Evolutionary conservation across 208 protist species (phyloP).

Genomic region (Trichomonas vaginalis): DNA sequence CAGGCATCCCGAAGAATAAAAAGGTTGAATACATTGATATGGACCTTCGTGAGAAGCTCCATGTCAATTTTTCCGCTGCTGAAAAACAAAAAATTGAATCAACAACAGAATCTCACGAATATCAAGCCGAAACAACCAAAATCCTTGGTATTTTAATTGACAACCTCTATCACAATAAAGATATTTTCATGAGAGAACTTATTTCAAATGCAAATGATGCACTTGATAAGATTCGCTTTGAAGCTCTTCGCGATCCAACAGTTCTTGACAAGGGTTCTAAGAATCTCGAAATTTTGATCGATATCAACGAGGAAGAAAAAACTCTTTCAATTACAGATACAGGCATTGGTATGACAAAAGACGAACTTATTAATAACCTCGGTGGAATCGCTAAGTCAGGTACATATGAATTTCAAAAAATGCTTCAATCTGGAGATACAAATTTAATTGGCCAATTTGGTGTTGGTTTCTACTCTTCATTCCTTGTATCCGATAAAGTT

Average conservation of each 20-base stretch:
- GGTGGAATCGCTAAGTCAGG: conserved; percentile 96
- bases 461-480: conserved; percentile 99
- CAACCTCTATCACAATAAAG: conserved; percentile 95
- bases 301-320: conserved; percentile 52
- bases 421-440: conserved; percentile 49
- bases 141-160: conserved; percentile 96
- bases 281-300: conserved; percentile 33
- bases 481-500: conserved; percentile 92
- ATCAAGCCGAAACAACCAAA: conserved; percentile 62
- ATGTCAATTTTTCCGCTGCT: not conserved
- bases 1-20: not conserved
- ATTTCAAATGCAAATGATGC: conserved; percentile 98
- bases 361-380: conserved; percentile 90
- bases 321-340: conserved; percentile 85
- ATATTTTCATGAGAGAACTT: conserved; percentile 97
- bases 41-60: not conserved
- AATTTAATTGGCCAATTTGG: conserved; percentile 99
- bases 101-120: conserved; percentile 25
- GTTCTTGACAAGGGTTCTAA: not conserved
- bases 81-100: not conserved
- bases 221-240: conserved; percentile 83
- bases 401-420: conserved; percentile 55
- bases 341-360: conserved; percentile 97
- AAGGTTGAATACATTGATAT: not conserved
- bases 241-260: not conserved